These are phyloP conservation scores for Solanum ossicruentum DNA, from an alignment of 257 asterid species.

Conservation along the genomic window DNA sequence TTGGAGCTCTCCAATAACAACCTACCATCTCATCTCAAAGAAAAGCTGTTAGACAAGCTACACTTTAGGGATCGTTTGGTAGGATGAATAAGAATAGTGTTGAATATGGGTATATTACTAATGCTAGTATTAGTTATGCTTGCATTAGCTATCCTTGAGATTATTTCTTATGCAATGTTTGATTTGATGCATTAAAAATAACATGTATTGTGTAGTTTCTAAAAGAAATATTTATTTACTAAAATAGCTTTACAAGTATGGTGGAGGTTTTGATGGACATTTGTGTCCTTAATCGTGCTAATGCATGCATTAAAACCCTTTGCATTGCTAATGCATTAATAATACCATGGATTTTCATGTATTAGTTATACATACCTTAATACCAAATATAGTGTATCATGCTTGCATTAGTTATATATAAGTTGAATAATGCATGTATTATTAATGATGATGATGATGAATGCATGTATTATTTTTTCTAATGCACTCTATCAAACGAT, in stretches of 20 bases:
- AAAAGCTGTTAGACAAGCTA: background rate
- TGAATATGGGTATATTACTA: background rate
- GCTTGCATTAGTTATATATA: no score
- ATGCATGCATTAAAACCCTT: background rate
- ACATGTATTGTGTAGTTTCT: background rate
- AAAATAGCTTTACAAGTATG: background rate
- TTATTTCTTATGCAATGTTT: background rate
- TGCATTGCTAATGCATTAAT: background rate
- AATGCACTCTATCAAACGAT: background rate
- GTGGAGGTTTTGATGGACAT: background rate
- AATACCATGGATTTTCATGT: no score
- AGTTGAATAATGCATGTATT: background rate
- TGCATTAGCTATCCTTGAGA: background rate
- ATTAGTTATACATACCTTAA: no score
- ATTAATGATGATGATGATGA: no score
- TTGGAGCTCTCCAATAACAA: background rate
- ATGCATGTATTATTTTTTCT: no score
- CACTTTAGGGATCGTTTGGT: background rate
- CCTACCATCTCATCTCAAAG: background rate
- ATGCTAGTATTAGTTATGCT: background rate
- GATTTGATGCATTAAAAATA: background rate
- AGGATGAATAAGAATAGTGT: background rate
- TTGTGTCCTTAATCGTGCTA: background rate
- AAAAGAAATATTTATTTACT: background rate
- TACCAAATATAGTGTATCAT: background rate